Conservation (phyloP, 805 yeast species). For the Millerago galiae region DNA sequence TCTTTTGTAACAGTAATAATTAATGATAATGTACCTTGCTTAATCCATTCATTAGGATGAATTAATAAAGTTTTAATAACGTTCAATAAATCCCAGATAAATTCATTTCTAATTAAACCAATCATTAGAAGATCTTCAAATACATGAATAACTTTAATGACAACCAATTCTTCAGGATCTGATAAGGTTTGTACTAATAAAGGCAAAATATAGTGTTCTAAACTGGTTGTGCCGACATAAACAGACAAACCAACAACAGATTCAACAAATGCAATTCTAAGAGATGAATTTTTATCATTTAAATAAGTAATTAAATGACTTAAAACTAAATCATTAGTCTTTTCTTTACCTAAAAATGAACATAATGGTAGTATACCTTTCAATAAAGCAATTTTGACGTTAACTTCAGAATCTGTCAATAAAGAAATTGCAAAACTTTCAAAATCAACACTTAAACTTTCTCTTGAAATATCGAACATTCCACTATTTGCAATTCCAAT, state of each 20-base stretch:
- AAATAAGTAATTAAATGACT: constrained; percentile 89
- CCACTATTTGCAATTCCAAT: constrained; percentile 28
- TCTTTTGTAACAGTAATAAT: constrained; percentile 56
- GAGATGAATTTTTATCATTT: constrained; percentile 65
- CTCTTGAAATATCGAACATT: constrained; percentile 33
- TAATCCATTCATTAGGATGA: constrained; percentile 85
- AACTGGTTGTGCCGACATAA: constrained; percentile 70
- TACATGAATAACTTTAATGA: constrained; percentile 57
- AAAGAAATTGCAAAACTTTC: constrained; percentile 60
- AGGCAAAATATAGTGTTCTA: constrained; percentile 87
- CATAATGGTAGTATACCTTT: constrained; percentile 72
- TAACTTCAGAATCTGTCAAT: constrained; percentile 60
- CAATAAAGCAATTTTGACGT: constrained; percentile 65
- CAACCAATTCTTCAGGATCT: constrained; percentile 81
- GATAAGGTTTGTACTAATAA: constrained; percentile 73
- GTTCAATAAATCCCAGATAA: constrained; percentile 49
- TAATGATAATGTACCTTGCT: constrained; percentile 60
- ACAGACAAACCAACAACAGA: constrained; percentile 70
- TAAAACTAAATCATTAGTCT: constrained; percentile 79
- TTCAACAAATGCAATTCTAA: constrained; percentile 66
- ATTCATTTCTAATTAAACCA: constrained; percentile 46
- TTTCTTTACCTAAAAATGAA: constrained; percentile 76
- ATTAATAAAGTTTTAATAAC: constrained; percentile 51
- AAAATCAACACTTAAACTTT: constrained; percentile 44
- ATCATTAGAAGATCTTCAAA: constrained; percentile 49